Evolutionary conservation across 1,284 basidiomycete species (phyloP), one percentile per base, ranked within the genome.

Genomic region (Heimioporus punctisporus): DNA sequence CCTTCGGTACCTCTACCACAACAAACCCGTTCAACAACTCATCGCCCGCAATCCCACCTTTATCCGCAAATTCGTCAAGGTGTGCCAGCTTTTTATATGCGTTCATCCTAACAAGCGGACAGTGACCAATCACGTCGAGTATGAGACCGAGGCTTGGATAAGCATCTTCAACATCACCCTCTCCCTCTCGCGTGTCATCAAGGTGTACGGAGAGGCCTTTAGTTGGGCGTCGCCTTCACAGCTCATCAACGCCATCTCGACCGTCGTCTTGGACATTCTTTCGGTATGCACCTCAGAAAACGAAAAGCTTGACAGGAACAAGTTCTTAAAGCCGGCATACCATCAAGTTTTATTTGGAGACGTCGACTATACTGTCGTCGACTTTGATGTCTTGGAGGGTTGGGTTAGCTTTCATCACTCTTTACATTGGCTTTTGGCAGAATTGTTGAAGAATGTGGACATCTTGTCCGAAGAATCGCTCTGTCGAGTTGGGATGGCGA

Each of bases 391-490:
- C 5, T 73, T 88, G 63, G 84, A 88, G n/a, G 86, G 89, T 12
- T 88, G 85, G 80, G 87, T 94, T 55, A 95, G 92, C 72, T 98
- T 98, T 72, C 97, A 98, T 68, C 95, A 98, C 69, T 94, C 95
- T 23, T 71, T 97, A 57, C 93, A 96, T 66, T 95, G 95, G 89
- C 77, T 98, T 24, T 78, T 97, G 45, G 93, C 95, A 23, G 97
- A 98, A 73, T 74, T 98, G 55, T 80, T 94, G 69, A 96, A 96
- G 72, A 91, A 93, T 60, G 81, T 89, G 31, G 81, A 86, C 54
- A 68, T 86, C 53, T 74, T 93, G 39, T 78, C 79, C 10, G 82
- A 84, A 51, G 79, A 80, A 21, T 74, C 75, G n/a, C 65, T 92
- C 52, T 64, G 66, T 47, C 74, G 76, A 54, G 70, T 81, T 28